A percentile compares a stretch with the other conserved stretches of the same genome.
phyloP scores from a whole-genome alignment of 202 grass and related monocot genomes.

The Panicum hallii region DNA sequence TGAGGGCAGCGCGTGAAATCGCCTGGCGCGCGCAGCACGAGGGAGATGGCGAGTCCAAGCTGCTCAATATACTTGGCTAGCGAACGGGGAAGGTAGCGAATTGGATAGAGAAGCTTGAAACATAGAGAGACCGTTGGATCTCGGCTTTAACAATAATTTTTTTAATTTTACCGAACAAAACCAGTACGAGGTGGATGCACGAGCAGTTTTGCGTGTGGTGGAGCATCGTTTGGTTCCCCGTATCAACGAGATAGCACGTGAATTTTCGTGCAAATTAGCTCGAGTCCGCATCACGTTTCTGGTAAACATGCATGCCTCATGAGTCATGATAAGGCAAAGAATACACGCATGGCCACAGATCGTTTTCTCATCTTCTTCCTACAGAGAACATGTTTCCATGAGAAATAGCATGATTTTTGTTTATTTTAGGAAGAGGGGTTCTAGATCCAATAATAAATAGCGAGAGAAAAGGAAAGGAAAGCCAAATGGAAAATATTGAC shows the following conservation, averaged over 20 bases:
- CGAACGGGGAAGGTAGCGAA: too few species aligned
- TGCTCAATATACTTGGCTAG: too few species aligned
- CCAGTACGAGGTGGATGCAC: too few species aligned
- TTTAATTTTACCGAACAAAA: too few species aligned
- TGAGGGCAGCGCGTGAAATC: too few species aligned
- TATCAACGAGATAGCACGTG: not conserved
- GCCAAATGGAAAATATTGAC: not conserved
- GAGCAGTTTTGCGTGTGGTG: not conserved
- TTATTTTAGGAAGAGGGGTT: not conserved
- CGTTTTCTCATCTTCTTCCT: not conserved
- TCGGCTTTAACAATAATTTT: too few species aligned
- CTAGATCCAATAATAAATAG: not conserved
- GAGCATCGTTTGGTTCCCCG: not conserved
- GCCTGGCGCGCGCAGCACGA: too few species aligned
- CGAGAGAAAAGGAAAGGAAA: not conserved
- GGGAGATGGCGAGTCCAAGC: too few species aligned
- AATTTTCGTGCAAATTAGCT: not conserved
- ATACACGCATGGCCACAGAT: not conserved
- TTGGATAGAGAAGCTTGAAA: too few species aligned
- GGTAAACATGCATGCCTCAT: not conserved
- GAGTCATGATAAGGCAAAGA: too few species aligned
- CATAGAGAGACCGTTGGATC: too few species aligned
- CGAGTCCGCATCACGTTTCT: not conserved
- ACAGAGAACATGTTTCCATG: not conserved
- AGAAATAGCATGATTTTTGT: not conserved